phyloP scores from a whole-genome alignment of 1,284 basidiomycete genomes.

The Ceratobasidium sp. region DNA sequence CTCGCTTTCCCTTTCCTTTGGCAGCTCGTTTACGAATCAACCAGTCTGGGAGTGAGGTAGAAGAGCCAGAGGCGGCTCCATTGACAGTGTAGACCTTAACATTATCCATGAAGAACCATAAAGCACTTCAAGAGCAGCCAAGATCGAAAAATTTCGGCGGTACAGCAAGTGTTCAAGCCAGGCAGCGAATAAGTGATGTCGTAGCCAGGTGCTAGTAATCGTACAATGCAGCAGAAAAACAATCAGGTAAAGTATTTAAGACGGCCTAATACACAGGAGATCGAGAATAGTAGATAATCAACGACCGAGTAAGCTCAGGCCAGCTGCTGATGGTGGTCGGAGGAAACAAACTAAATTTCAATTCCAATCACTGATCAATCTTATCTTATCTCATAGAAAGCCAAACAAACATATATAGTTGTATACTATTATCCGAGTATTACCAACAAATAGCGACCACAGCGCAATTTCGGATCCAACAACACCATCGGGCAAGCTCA shows the following conservation, averaged over 20 bases:
- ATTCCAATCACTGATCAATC: constrained; percentile 32
- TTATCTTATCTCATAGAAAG: constrained; percentile 24
- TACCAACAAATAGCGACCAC: too few relatives aligned
- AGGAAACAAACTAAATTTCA: constrained; percentile 41
- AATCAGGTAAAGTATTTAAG: not conserved
- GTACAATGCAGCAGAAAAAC: not conserved
- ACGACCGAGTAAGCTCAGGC: not conserved
- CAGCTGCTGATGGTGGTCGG: constrained; percentile 11
- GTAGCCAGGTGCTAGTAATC: not conserved
- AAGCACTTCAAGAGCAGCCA: too few relatives aligned
- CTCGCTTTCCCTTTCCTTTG: constrained; percentile 75
- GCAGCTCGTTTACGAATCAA: constrained; percentile 77
- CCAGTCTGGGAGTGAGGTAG: constrained; percentile 91
- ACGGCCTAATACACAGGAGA: not conserved
- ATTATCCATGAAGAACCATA: constrained; percentile 35
- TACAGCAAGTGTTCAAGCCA: not conserved
- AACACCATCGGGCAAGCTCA: too few relatives aligned
- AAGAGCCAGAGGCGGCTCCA: constrained; percentile 84
- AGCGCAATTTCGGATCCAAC: too few relatives aligned
- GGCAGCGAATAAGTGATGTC: not conserved
- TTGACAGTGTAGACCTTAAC: constrained; percentile 94
- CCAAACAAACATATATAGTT: not conserved
- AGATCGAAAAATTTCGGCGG: not conserved
- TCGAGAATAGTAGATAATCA: not conserved
- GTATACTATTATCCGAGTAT: too few relatives aligned